These are phyloP conservation scores for Osmozyma mogii DNA, from an alignment of 805 yeast species.

Conservation along the genomic window DNA sequence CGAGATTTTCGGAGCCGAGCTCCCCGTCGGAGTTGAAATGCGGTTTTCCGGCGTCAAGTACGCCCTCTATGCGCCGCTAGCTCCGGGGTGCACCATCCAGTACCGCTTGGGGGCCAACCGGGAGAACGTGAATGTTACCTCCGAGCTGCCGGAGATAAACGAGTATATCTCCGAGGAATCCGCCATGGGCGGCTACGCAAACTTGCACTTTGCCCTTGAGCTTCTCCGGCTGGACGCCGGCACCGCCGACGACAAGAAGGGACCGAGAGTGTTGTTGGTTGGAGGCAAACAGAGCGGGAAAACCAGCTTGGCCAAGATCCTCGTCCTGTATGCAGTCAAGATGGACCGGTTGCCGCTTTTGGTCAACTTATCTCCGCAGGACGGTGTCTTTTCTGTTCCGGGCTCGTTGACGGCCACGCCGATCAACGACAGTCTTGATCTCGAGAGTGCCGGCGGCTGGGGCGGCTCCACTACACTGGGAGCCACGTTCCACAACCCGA, in stretches of 20 bases:
- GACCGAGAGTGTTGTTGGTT: slow-evolving; percentile 59
- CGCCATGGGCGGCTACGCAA: slow-evolving; percentile 53
- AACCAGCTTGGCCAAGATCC: slow-evolving; percentile 59
- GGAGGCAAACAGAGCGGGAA: slow-evolving; percentile 78
- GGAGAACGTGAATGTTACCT: slow-evolving; percentile 17
- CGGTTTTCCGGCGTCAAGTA: slow-evolving; percentile 31
- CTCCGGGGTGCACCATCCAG: slow-evolving; percentile 57
- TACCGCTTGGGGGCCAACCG: slow-evolving; percentile 27
- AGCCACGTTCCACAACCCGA: slow-evolving; percentile 69
- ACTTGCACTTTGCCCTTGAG: slow-evolving; percentile 72
- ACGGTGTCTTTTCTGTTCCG: slow-evolving; percentile 66
- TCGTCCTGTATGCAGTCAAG: slow-evolving; percentile 71
- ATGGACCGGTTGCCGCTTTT: slow-evolving; percentile 58
- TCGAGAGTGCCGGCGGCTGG: slow-evolving; percentile 66
- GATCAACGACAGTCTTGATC: slow-evolving; percentile 70
- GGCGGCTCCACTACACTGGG: slow-evolving; percentile 68
- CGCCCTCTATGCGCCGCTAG: slow-evolving; percentile 34
- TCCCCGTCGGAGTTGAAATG: slow-evolving; percentile 57
- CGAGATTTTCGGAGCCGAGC: slow-evolving; percentile 90
- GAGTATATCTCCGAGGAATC: slow-evolving; percentile 70
- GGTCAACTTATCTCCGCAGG: slow-evolving; percentile 72
- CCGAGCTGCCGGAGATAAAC: slow-evolving; percentile 32
- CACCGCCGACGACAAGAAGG: slow-evolving; percentile 26
- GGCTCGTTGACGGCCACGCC: slow-evolving; percentile 84
- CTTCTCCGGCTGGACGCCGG: slow-evolving; percentile 30